Evolutionary conservation across 139 green algal genomes (phyloP), one percentile per base, ranked within the genome.

Genomic region (Chlamydomonas eustigma): DNA sequence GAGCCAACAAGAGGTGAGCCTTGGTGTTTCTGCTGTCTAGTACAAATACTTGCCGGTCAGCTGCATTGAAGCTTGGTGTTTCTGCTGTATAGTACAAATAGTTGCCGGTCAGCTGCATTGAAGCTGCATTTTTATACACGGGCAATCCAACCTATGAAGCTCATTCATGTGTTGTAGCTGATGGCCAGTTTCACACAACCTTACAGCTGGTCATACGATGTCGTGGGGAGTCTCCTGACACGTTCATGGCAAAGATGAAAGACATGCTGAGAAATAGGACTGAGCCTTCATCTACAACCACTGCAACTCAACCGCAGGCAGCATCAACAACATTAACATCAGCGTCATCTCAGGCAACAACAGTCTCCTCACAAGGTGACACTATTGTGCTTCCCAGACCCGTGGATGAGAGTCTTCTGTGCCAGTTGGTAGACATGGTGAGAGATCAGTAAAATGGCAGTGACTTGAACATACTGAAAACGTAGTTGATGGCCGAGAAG

Each of bases 201-300:
- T 64, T 64, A 38, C 30, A 65, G 36, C 39, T 88, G 24, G 30
- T 32, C 12, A 64, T 88, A 25, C 75, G 84, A 3, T 86, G 80
- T 68, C 64, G 80, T 8, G 84, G 84, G 12, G 74, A 82, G 3
- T 36, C 36, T 8, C 84, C 84, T 1, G 84, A 88, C 37, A 4
- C 36, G 25, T 81, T 88, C 38, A 70, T 76, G 5, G 33, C 37
- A 1, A 36, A 70, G 5, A 63, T 88, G 33, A 68, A 77, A 2
- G 64, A 71, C 58, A 74, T 79, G 1, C 38, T 76, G 30, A n/a
- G 39, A 24, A 37, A 63, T 0, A 50, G 67, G 32, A 74, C 28
- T 25, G 34, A 2, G 22, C 6, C 34, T 74, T 50, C 38, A 34
- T 34, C 24, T 51, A 70, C 36, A 67, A 51, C 38, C 32, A 50